These are phyloP conservation scores for Leishmania braziliensis DNA, from an alignment of 208 protist genomes.

Conservation along the genomic window DNA sequence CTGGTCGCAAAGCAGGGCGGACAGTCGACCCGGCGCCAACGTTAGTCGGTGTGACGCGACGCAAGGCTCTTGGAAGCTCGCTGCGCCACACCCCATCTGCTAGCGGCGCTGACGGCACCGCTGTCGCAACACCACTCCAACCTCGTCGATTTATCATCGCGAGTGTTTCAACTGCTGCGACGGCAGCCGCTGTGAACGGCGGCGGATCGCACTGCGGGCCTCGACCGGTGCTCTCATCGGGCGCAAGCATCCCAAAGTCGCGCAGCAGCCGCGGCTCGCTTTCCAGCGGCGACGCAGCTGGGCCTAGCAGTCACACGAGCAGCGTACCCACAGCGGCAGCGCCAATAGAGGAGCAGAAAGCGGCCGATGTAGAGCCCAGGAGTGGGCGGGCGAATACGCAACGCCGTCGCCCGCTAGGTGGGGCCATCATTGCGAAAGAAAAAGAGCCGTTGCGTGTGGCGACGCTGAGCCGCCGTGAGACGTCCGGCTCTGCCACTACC, in stretches of 20 bases:
- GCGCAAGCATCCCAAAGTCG: slow-evolving; percentile 17
- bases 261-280: slow-evolving; percentile 24
- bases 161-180: slow-evolving; percentile 27
- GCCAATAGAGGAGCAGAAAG: not conserved
- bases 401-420: slow-evolving; percentile 2
- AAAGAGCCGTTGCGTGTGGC: not conserved
- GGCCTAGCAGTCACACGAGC: slow-evolving; percentile 3
- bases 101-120: not conserved
- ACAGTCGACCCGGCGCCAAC: slow-evolving; percentile 30
- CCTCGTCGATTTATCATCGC: slow-evolving; percentile 27
- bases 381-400: slow-evolving; percentile 13
- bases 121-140: slow-evolving; percentile 11
- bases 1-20: not conserved
- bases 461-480: not conserved
- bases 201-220: slow-evolving; percentile 2
- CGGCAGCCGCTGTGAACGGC: slow-evolving; percentile 4
- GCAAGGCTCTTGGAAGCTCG: not conserved
- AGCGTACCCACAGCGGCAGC: not conserved
- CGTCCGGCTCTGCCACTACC: not conserved
- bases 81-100: slow-evolving; percentile 22
- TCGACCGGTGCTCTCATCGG: slow-evolving; percentile 26
- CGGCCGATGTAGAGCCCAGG: not conserved
- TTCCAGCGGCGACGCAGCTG: slow-evolving; percentile 9
- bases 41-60: slow-evolving; percentile 16
- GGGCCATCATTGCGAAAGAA: not conserved